phyloP scores from a whole-genome alignment of 2,329 filamentous ascomycete species.

The Cladosporium cucumerinum region DNA sequence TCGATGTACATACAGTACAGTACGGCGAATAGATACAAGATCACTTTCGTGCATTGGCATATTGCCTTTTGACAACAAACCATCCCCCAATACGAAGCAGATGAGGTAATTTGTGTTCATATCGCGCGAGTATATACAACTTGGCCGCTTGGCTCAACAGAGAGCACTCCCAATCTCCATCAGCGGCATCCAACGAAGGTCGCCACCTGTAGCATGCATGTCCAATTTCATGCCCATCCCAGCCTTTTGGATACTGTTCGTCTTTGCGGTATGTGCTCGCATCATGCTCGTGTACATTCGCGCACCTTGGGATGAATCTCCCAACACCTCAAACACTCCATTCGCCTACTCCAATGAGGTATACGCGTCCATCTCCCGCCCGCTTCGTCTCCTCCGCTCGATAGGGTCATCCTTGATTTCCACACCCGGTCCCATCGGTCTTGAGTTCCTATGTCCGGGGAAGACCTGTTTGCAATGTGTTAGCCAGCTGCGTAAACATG shows the following conservation, averaged over 20 bases:
- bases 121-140: not conserved
- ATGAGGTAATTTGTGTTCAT: not conserved
- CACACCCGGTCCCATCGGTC: conserved; percentile 75
- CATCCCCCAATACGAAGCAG: not conserved
- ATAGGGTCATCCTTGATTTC: conserved; percentile 69
- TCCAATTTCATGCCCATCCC: not conserved
- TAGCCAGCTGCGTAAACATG: conserved; percentile 2
- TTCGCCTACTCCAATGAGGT: conserved; percentile 62
- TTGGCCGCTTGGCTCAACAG: not conserved
- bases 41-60: not conserved
- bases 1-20: not conserved
- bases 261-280: not conserved
- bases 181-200: not conserved
- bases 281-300: not conserved
- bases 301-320: not conserved
- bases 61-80: not conserved
- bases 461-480: conserved; percentile 48
- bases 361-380: conserved; percentile 60
- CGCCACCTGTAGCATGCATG: not conserved
- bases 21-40: not conserved
- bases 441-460: conserved; percentile 56
- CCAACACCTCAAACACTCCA: not conserved
- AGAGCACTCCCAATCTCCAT: not conserved
- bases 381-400: conserved; percentile 50
- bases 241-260: not conserved